Conservation (phyloP, 192 early-diverging fungal genomes). For the Pilaira anomala region DNA sequence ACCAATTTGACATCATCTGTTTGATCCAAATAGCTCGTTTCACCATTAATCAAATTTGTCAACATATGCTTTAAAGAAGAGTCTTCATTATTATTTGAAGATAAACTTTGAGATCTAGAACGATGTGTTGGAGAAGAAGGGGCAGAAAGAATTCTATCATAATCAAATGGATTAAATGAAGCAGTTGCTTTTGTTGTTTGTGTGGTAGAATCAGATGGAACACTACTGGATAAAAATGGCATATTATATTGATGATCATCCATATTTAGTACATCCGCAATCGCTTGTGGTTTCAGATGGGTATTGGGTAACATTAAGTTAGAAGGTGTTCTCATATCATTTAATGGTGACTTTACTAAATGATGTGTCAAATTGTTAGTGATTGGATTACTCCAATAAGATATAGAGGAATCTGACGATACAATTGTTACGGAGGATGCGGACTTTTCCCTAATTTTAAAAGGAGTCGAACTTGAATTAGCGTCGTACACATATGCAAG, state of each 20-base stretch:
- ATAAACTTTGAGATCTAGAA: constrained; percentile 14
- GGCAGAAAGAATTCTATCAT: not conserved
- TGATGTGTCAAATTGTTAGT: constrained; percentile 5
- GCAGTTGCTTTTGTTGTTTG: constrained; percentile 1
- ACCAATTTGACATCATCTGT: constrained; percentile 20
- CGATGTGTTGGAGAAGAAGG: constrained; percentile 13
- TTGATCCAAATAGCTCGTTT: constrained; percentile 1
- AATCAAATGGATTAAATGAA: too few species aligned
- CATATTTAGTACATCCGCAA: not conserved
- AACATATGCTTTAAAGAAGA: constrained; percentile 15
- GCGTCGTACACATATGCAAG: constrained; percentile 23
- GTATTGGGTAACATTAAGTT: constrained; percentile 2
- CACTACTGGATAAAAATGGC: constrained; percentile 7
- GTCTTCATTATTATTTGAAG: not conserved
- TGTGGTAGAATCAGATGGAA: constrained; percentile 1
- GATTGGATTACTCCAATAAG: constrained; percentile 23
- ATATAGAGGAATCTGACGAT: constrained; percentile 16
- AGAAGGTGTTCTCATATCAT: not conserved
- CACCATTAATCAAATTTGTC: constrained; percentile 8
- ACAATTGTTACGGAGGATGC: constrained; percentile 5
- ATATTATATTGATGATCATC: too few species aligned
- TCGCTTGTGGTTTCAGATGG: not conserved
- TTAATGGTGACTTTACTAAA: not conserved
- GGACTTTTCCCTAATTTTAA: constrained; percentile 22
- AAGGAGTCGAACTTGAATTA: constrained; percentile 15